A percentile compares a stretch with the other conserved stretches of the same genome.
phyloP scores from a whole-genome alignment of 2,329 filamentous ascomycete species.

The Dothideomycetidae sp. region DNA sequence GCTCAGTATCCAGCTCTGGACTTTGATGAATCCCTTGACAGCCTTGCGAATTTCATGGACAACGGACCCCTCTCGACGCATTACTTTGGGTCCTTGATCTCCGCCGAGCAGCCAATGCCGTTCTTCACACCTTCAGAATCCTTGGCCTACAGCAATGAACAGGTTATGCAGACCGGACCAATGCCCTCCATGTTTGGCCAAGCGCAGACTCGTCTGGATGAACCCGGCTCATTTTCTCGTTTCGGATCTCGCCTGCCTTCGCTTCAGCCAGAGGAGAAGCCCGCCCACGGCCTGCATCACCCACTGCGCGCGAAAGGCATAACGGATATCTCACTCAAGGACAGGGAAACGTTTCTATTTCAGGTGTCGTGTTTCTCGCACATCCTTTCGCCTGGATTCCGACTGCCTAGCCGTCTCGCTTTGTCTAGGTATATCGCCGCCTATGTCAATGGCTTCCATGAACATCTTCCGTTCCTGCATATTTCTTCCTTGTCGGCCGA shows the following conservation, averaged over 20 bases:
- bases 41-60: conserved; percentile 26
- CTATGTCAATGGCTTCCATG: conserved; percentile 53
- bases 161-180: conserved; percentile 6
- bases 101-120: conserved; percentile 28
- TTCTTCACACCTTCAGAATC: conserved; percentile 29
- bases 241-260: conserved; percentile 10
- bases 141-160: conserved; percentile 20
- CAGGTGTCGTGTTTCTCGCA: conserved; percentile 5
- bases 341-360: conserved; percentile 5
- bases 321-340: conserved; percentile 8
- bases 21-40: conserved; percentile 24
- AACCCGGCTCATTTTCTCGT: conserved; percentile 8
- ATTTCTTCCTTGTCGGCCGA: conserved; percentile 50
- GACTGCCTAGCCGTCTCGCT: conserved; percentile 54
- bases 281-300: conserved; percentile 3
- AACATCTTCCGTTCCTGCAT: conserved; percentile 50
- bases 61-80: conserved; percentile 26
- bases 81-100: conserved; percentile 27
- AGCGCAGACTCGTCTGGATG: conserved; percentile 1
- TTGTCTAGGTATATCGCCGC: conserved; percentile 55
- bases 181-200: conserved; percentile 1
- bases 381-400: conserved; percentile 33
- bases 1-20: conserved; percentile 11
- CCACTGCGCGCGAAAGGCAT: conserved; percentile 3
- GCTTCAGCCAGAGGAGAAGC: conserved; percentile 10